phyloP scores from a whole-genome alignment of 2,329 filamentous ascomycete genomes.

The Sarocladium strictum region DNA sequence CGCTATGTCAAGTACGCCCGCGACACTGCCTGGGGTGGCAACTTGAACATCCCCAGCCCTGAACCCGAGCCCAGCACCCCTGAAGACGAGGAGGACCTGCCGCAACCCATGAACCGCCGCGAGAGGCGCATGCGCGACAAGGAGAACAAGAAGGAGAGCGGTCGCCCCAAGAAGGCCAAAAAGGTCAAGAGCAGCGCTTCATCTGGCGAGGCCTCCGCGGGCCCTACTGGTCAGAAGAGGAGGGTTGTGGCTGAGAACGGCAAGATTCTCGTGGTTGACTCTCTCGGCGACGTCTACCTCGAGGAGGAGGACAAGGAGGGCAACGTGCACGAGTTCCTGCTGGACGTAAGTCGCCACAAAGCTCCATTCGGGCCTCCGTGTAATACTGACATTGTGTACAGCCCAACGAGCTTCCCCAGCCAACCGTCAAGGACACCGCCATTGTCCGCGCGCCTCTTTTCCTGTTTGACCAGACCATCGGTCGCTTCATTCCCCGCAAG shows the following conservation, averaged over 20 bases:
- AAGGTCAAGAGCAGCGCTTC: constrained; percentile 23
- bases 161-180: constrained; percentile 43
- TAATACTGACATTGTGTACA: constrained; percentile 28
- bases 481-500: constrained; percentile 41
- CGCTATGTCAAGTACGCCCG: constrained; percentile 87
- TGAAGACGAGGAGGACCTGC: constrained; percentile 43
- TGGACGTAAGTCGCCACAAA: constrained; percentile 65
- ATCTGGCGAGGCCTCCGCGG: constrained; percentile 43
- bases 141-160: constrained; percentile 66
- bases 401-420: constrained; percentile 72
- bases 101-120: constrained; percentile 67
- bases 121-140: constrained; percentile 86
- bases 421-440: constrained; percentile 76
- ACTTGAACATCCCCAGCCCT: constrained; percentile 63
- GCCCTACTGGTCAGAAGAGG: constrained; percentile 73
- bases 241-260: constrained; percentile 90
- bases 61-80: constrained; percentile 39
- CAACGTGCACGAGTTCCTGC: constrained; percentile 71
- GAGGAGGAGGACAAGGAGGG: constrained; percentile 89
- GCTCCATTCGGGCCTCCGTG: not conserved
- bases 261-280: constrained; percentile 90
- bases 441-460: constrained; percentile 74
- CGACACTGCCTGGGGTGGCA: constrained; percentile 84
- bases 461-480: constrained; percentile 54
- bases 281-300: constrained; percentile 86